Base-by-base conservation (phyloP, 176 grass and related monocot genomes). In the Eleusine coracana region DNA sequence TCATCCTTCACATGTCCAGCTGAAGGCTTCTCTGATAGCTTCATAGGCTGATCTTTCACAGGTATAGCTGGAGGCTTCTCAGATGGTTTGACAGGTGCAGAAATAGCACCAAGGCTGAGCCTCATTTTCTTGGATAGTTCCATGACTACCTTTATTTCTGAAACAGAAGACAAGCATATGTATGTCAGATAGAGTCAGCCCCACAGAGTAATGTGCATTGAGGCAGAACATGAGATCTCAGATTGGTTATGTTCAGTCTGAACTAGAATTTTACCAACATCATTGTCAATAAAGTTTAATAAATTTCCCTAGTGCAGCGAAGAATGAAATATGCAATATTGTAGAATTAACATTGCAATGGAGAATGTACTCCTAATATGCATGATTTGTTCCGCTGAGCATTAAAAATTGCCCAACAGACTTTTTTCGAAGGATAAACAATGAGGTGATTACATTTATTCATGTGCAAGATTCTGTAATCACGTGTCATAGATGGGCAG, bases 41-140 rank as follows among this genome's bases (percentile, higher is more conserved):
- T 89, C 48, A 75, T 54, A 66, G 74, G 29, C 18, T 81, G 86
- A 7, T 90, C 92, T 82, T 89, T 91, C 60, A 87, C 28, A 40
- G n/a, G 31, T 68, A 58, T 83, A 83, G 65, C 13, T 46, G 79
- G 85, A 72, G 81, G 75, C 37, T 83, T 90, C 74, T 82, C 75
- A 54, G 27, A 71, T 71, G 77, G 68, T 80, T 90, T 89, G 55
- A 71, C 60, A 70, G 77, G 67, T 16, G 85, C 79, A 68, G 51
- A 59, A 59, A 68, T 45, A 65, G 74, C 64, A 34, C 76, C 45
- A 14, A 99, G 75, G 71, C 85, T 81, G 58, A 80, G 46, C 34
- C 80, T 88, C 69, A 96, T 61, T 87, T 90, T 85, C 74, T 92
- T 90, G 23, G 89, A 89, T 77, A 94, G 86, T 36, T 96, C 91